Base-by-base conservation (phyloP, 805 yeast species). In the Wickerhamomyces canadensis region DNA sequence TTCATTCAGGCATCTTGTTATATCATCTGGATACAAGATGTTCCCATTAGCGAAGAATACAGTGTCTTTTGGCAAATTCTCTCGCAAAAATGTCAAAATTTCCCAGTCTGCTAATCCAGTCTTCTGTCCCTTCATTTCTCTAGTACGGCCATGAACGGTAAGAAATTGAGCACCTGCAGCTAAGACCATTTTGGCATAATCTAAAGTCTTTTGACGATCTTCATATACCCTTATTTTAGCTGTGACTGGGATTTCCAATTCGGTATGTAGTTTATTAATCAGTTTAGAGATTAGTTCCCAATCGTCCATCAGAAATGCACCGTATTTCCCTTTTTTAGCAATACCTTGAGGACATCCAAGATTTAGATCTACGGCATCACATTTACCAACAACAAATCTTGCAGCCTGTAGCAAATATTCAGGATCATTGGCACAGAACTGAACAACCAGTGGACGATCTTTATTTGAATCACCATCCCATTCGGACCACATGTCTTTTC, bases 281-380 rank as follows among this genome's bases (percentile, higher is more conserved):
- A 93, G 67, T 35, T 67, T 72, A 51, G 77, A 70, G 13, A 93
- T 78, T 38, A 91, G 64, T 17, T 76, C 85, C 98, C 98, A 93
- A 53, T 93, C 96, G 40, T 93, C 99, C 96, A 89, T 91, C 37
- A 93, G 64, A 50, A 89, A 93, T 0, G 98, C 80, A 1, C 99
- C 99, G 57, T 93, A 93, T 45, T 85, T 82, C 0, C 99, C 99
- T 60, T 86, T 85, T 45, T 73, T 75, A 1, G 99, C 99, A 43
- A 93, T 93, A 2, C 96, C 96, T 60, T 93, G 99, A 0, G 99
- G 99, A 60, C 99, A 93, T 0, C 99, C 99, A 40, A 93, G 68
- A 54, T 93, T 93, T 48, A 93, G 70, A 61, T 93, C 98, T 19
- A 93, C 94, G 0, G 97, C 98, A 63, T 91, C 98, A 61, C 98